Conservation (phyloP, 306 rosid genomes). For the Begonia masoniana region DNA sequence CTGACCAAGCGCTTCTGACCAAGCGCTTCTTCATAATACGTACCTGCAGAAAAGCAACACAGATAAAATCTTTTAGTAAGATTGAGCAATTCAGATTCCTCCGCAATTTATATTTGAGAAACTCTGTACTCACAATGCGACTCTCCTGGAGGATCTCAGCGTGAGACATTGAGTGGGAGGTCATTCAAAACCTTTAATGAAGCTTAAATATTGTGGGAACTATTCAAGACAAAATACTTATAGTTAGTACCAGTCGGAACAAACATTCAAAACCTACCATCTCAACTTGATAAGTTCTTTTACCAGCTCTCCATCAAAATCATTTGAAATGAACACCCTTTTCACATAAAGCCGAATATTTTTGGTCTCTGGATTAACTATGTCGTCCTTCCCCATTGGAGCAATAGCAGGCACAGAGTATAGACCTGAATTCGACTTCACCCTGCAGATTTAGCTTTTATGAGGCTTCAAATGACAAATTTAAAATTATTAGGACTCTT, state of each 20-base stretch:
- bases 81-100: constrained; percentile 1
- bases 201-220: constrained; percentile 95
- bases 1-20: constrained; percentile 83
- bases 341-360: constrained; percentile 89
- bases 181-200: constrained; percentile 91
- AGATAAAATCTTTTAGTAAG: constrained; percentile 3
- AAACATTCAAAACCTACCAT: not conserved
- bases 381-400: constrained; percentile 72
- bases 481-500: too few species aligned
- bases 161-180: constrained; percentile 96
- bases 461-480: not conserved
- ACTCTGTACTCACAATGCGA: constrained; percentile 52
- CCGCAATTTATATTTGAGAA: not conserved
- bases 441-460: constrained; percentile 43
- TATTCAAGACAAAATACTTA: constrained; percentile 19
- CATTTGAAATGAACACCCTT: constrained; percentile 95
- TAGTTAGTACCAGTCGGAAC: constrained; percentile 9
- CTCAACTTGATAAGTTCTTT: constrained; percentile 3
- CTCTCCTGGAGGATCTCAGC: constrained; percentile 99
- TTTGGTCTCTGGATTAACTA: constrained; percentile 80
- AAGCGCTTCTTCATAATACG: constrained; percentile 90
- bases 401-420: constrained; percentile 82
- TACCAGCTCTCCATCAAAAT: constrained; percentile 99
- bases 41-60: constrained; percentile 40
- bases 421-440: constrained; percentile 90